Percentiles rank a stretch among this genome's conserved stretches.
These are phyloP conservation scores for Gracilaria caudata DNA, from an alignment of 23 red algal genomes.

Conservation along the genomic window DNA sequence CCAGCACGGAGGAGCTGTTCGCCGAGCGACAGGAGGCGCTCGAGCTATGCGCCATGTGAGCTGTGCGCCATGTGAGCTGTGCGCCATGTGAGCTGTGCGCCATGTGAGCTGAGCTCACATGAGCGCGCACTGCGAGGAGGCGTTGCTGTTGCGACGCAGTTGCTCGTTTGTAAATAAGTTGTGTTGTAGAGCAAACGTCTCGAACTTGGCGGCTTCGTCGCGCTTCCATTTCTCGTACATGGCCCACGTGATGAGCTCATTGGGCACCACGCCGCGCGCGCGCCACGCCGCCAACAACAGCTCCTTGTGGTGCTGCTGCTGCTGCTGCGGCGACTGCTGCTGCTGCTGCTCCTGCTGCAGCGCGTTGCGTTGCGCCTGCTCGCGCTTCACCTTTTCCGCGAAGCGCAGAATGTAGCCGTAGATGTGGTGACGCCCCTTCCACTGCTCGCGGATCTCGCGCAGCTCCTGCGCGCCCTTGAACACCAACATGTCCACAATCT, in stretches of 20 bases:
- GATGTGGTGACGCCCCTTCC: slow-evolving; percentile 94
- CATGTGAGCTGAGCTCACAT: slow-evolving; percentile 29
- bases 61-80: background rate
- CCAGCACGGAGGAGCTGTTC: slow-evolving; percentile 77
- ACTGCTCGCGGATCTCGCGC: slow-evolving; percentile 87
- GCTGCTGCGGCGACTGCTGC: background rate
- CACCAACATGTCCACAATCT: slow-evolving; percentile 91
- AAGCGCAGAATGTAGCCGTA: slow-evolving; percentile 68
- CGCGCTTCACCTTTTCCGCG: slow-evolving; percentile 53
- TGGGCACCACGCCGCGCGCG: slow-evolving; percentile 40
- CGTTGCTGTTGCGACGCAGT: slow-evolving; percentile 37
- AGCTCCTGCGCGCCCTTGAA: slow-evolving; percentile 93
- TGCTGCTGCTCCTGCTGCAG: background rate
- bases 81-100: background rate
- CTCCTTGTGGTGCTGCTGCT: slow-evolving; percentile 15
- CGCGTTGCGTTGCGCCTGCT: slow-evolving; percentile 34
- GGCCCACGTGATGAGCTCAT: slow-evolving; percentile 66
- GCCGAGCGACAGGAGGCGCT: slow-evolving; percentile 82
- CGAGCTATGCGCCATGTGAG: background rate
- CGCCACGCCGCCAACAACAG: slow-evolving; percentile 57
- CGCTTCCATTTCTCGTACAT: slow-evolving; percentile 77
- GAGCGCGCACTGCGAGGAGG: slow-evolving; percentile 29
- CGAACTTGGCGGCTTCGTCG: slow-evolving; percentile 85
- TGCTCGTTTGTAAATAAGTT: slow-evolving; percentile 59
- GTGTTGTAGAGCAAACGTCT: slow-evolving; percentile 66